Conservation (phyloP, 306 rosid species). For the Pterocarpus santalinus region DNA sequence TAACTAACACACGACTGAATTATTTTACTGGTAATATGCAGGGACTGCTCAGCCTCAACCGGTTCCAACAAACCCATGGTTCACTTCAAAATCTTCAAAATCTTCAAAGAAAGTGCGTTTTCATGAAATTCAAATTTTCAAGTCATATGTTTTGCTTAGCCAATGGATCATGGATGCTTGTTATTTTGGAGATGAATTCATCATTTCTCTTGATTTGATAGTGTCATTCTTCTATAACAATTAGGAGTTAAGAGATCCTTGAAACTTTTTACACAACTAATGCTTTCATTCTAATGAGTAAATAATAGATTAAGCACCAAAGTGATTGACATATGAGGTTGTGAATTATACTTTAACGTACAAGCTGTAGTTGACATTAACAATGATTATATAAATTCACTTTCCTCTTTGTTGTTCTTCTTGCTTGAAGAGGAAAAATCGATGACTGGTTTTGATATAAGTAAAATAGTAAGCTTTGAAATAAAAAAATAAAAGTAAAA, state of each 20-base stretch:
- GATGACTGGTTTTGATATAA: neutral
- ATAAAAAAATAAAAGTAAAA: neutral
- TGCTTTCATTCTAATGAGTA: neutral
- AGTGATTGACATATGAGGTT: neutral
- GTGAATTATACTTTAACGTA: neutral
- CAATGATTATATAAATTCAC: neutral
- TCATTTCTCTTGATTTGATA: conserved; percentile 3
- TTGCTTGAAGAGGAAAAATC: neutral
- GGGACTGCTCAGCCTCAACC: conserved; percentile 59
- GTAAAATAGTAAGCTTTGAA: neutral
- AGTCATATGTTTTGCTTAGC: neutral
- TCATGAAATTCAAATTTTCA: neutral
- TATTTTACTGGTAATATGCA: conserved; percentile 41
- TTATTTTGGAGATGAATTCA: conserved; percentile 15
- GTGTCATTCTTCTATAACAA: neutral
- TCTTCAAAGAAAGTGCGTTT: conserved; percentile 72
- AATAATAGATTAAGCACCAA: neutral
- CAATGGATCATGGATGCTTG: neutral
- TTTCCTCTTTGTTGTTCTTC: conserved; percentile 2
- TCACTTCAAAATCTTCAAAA: conserved; percentile 62
- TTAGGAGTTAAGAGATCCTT: conserved; percentile 20
- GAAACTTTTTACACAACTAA: neutral
- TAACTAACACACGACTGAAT: conserved; percentile 16
- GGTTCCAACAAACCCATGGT: conserved; percentile 55
- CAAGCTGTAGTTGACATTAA: neutral